These are phyloP conservation scores for Blastobotrys capitulatus DNA, from an alignment of 1,139 yeast genomes.

Conservation along the genomic window DNA sequence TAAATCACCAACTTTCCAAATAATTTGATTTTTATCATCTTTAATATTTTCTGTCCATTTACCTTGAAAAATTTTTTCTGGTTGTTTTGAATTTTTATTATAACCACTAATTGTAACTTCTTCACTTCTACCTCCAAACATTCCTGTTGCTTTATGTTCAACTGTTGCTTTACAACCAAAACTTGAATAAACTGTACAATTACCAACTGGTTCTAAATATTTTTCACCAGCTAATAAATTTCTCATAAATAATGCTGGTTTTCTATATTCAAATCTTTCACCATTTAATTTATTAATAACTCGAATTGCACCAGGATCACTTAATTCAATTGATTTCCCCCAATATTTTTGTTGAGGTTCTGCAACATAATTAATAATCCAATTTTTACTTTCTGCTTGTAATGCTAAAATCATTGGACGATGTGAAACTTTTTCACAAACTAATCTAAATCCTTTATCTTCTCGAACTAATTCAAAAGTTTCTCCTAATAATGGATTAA, in stretches of 20 bases:
- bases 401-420: slow-evolving; percentile 80
- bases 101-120: slow-evolving; percentile 56
- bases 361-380: slow-evolving; percentile 75
- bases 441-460: slow-evolving; percentile 60
- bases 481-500: slow-evolving; percentile 86
- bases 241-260: slow-evolving; percentile 76
- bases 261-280: slow-evolving; percentile 71
- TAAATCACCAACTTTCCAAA: slow-evolving; percentile 62
- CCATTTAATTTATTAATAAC: slow-evolving; percentile 55
- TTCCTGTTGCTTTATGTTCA: slow-evolving; percentile 56
- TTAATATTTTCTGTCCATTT: slow-evolving; percentile 60
- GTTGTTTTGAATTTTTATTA: slow-evolving; percentile 33
- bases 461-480: slow-evolving; percentile 81
- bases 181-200: slow-evolving; percentile 61
- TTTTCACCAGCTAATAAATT: slow-evolving; percentile 93
- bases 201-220: slow-evolving; percentile 81
- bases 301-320: slow-evolving; percentile 62
- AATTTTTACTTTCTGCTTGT: slow-evolving; percentile 62
- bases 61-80: slow-evolving; percentile 47
- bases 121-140: slow-evolving; percentile 88
- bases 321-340: slow-evolving; percentile 88
- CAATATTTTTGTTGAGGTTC: slow-evolving; percentile 87
- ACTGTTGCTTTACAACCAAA: slow-evolving; percentile 63
- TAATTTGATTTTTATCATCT: neutral
- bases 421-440: slow-evolving; percentile 77